Evolutionary conservation across 1,139 yeast species (phyloP).

Genomic region (Geotrichum australiense): DNA sequence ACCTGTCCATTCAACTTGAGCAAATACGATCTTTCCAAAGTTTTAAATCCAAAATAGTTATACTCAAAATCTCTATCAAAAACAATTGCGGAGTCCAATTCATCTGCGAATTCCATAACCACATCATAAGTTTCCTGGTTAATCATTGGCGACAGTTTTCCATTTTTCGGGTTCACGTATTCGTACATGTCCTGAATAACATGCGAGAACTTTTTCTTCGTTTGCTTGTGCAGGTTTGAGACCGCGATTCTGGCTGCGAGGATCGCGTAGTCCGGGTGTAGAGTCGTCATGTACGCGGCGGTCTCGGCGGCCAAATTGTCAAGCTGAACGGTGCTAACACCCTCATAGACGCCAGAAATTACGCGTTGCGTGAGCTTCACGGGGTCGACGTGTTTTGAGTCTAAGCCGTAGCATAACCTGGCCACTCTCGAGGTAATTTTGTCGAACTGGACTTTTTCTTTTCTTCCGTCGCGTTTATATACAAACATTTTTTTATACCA

Average conservation of each 20-base stretch:
- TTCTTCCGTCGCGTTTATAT: slow-evolving; percentile 53
- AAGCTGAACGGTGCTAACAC: slow-evolving; percentile 74
- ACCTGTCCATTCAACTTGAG: slow-evolving; percentile 51
- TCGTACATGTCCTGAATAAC: slow-evolving; percentile 58
- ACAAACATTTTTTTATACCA: slow-evolving; percentile 37
- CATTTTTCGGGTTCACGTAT: slow-evolving; percentile 57
- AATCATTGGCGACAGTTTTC: slow-evolving; percentile 60
- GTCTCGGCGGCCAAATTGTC: slow-evolving; percentile 81
- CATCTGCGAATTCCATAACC: slow-evolving; percentile 47
- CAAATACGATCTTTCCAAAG: slow-evolving; percentile 65
- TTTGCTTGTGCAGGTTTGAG: slow-evolving; percentile 68
- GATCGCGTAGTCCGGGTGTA: slow-evolving; percentile 81
- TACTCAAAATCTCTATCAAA: slow-evolving; percentile 60
- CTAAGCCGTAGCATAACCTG: slow-evolving; percentile 56
- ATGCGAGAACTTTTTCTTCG: slow-evolving; percentile 63
- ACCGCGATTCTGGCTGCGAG: slow-evolving; percentile 83
- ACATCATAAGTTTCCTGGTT: slow-evolving; percentile 51
- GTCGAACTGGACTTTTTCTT: slow-evolving; percentile 67
- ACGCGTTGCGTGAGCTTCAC: slow-evolving; percentile 69
- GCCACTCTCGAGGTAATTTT: slow-evolving; percentile 49
- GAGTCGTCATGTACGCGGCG: slow-evolving; percentile 81
- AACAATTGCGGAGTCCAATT: slow-evolving; percentile 56
- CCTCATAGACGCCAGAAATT: slow-evolving; percentile 69
- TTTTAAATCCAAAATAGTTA: slow-evolving; percentile 70
- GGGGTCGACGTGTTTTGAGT: slow-evolving; percentile 59